Evolutionary conservation across 495 filamentous ascomycete species (phyloP), one percentile per base, ranked within the genome.

Genomic region (Haplographium delicatum): DNA sequence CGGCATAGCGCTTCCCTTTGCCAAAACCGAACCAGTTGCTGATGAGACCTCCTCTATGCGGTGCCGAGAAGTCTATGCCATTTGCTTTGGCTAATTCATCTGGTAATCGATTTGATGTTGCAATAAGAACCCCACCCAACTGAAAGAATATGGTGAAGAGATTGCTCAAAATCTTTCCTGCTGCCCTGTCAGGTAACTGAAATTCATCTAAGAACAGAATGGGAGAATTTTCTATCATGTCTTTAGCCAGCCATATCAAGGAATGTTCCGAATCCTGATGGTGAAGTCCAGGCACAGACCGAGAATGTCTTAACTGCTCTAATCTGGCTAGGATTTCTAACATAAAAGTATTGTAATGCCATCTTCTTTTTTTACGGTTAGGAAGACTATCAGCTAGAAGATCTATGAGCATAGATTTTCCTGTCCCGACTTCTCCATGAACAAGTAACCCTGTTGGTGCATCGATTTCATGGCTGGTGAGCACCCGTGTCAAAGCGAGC

Each of bases 331-430:
- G 65, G 1, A 73, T 80, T 48, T 87, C 75, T 7, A 88, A 63
- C 83, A 88, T 88, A 53, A 88, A 88, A 0, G 79, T 85, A 60
- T 85, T 84, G 65, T 85, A 88, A 61, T 88, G 83, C 79, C 80
- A 87, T 47, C 83, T 66, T 45, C 73, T 70, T 65, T 89, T 88
- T 56, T 76, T 78, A 13, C 67, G 64, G 13, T 74, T 85, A 3
- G 85, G 85, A 5, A 88, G 63, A 41, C 78, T 80, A 42, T 85
- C 80, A 13, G 80, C 80, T 24, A 89, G 76, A 8, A 88, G 66
- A 57, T 88, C 84, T 1, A 85, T 68, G 3, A 89, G 72, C 77
- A 89, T 84, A 7, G 72, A 79, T 61, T 86, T 88, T 4, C 84
- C 82, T 0, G 80, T 85, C 8, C 85, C 84, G 5, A 89, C 84